phyloP scores from a whole-genome alignment of 805 yeast species.

The Kodamaea nitidulidarum region DNA sequence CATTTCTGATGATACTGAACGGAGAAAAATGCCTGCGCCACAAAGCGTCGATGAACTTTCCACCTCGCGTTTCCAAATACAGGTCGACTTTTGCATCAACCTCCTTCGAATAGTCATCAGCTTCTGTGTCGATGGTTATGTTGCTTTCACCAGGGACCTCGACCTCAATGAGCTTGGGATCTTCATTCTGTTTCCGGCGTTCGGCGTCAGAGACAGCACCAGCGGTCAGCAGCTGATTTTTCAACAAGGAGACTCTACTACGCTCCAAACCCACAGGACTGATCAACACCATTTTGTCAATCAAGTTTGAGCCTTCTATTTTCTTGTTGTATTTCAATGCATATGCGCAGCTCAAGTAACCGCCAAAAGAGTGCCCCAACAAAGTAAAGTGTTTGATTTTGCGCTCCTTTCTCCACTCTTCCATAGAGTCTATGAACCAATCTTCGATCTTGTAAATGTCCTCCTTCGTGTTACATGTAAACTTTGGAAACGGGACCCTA shows the following conservation, averaged over 20 bases:
- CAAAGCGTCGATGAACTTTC: slow-evolving; percentile 22
- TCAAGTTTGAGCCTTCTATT: slow-evolving; percentile 18
- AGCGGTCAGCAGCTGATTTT: slow-evolving; percentile 3
- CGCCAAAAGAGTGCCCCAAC: slow-evolving; percentile 45
- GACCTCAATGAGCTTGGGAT: slow-evolving; percentile 7
- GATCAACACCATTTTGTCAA: slow-evolving; percentile 36
- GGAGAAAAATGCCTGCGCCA: slow-evolving; percentile 59
- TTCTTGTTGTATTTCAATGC: slow-evolving; percentile 37
- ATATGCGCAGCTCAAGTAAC: slow-evolving; percentile 41
- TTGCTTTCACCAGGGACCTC: slow-evolving; percentile 13
- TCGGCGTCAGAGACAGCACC: slow-evolving; percentile 12
- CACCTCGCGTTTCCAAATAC: slow-evolving; percentile 13
- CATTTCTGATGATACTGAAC: slow-evolving; percentile 44
- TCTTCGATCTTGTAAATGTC: slow-evolving; percentile 37
- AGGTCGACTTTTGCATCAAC: slow-evolving; percentile 10
- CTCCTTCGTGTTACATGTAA: slow-evolving; percentile 25
- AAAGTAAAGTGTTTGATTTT: slow-evolving; percentile 32
- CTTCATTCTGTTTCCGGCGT: slow-evolving; percentile 11
- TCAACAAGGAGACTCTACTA: slow-evolving; percentile 23
- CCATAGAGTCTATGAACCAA: slow-evolving; percentile 43
- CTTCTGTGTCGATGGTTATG: neutral
- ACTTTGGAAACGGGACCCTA: slow-evolving; percentile 45
- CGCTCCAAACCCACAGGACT: slow-evolving; percentile 45
- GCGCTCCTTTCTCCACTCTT: slow-evolving; percentile 38
- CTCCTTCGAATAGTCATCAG: slow-evolving; percentile 6